Conservation (phyloP, 805 yeast genomes). For the Groenewaldozyma salmanticensis region DNA sequence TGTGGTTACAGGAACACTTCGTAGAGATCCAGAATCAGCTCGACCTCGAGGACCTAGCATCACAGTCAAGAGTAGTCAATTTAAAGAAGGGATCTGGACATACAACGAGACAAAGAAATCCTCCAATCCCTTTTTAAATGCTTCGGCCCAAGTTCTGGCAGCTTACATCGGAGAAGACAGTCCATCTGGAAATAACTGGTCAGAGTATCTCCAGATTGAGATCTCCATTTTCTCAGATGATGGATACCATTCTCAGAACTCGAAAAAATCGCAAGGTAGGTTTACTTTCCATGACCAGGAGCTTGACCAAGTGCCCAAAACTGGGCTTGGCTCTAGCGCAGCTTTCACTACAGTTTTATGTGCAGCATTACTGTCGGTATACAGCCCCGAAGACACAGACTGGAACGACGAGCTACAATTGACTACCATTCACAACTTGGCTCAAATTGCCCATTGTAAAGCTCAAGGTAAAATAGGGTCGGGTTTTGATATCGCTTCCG, state of each 20-base stretch:
- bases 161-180: constrained; percentile 38
- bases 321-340: constrained; percentile 95
- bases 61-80: constrained; percentile 65
- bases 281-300: constrained; percentile 53
- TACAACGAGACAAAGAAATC: constrained; percentile 28
- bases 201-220: no score
- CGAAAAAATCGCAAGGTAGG: constrained; percentile 18
- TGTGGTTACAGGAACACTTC: constrained; percentile 22
- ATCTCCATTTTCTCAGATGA: constrained; percentile 75
- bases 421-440: constrained; percentile 59
- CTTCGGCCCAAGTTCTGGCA: constrained; percentile 47
- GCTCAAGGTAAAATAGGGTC: constrained; percentile 96
- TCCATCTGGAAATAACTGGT: constrained; percentile 23
- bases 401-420: constrained; percentile 18
- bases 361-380: constrained; percentile 52
- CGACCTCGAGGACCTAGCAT: constrained; percentile 19
- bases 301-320: constrained; percentile 73
- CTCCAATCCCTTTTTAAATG: constrained; percentile 65
- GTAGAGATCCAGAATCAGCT: constrained; percentile 3
- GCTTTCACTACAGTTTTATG: constrained; percentile 78
- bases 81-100: constrained; percentile 58
- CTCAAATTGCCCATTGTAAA: constrained; percentile 84
- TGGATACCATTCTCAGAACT: constrained; percentile 52
- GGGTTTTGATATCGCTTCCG: constrained; percentile 96
- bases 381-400: constrained; percentile 28